Conservation (phyloP, 1,139 yeast genomes). For the Arxiozyma heterogenica region DNA sequence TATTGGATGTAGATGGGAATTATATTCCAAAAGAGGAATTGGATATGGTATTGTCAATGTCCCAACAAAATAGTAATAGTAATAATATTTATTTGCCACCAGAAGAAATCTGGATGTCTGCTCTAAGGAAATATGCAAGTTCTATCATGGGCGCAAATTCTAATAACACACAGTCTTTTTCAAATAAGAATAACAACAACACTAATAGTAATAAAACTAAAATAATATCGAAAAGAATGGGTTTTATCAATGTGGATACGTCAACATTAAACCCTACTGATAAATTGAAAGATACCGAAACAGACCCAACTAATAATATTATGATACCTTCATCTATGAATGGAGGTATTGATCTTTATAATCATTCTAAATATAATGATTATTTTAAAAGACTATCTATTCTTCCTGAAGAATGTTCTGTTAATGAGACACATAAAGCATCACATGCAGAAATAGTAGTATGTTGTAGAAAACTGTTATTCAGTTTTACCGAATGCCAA, state of each 20-base stretch:
- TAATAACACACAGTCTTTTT: neutral
- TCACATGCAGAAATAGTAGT: conserved; percentile 36
- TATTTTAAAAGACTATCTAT: conserved; percentile 65
- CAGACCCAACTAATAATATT: conserved; percentile 5
- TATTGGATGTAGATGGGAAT: conserved; percentile 64
- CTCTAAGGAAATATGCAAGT: neutral
- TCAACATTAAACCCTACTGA: conserved; percentile 1
- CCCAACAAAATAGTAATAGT: conserved; percentile 10
- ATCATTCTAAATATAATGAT: conserved; percentile 45
- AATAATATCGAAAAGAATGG: conserved; percentile 64
- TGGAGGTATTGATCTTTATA: conserved; percentile 19
- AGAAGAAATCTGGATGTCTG: neutral
- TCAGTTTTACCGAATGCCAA: conserved; percentile 61
- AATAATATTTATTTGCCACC: conserved; percentile 6
- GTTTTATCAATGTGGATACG: conserved; percentile 44
- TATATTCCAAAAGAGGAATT: conserved; percentile 58
- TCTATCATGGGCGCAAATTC: neutral
- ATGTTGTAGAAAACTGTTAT: conserved; percentile 48
- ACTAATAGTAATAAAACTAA: conserved; percentile 7
- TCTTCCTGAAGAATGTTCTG: conserved; percentile 42
- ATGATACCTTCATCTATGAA: neutral
- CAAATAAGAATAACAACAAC: neutral
- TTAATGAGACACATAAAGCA: conserved; percentile 17
- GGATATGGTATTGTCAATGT: conserved; percentile 40
- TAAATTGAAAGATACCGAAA: neutral